Evolutionary conservation across 257 asterid species (phyloP).

Genomic region (Gardenia jasminoides): DNA sequence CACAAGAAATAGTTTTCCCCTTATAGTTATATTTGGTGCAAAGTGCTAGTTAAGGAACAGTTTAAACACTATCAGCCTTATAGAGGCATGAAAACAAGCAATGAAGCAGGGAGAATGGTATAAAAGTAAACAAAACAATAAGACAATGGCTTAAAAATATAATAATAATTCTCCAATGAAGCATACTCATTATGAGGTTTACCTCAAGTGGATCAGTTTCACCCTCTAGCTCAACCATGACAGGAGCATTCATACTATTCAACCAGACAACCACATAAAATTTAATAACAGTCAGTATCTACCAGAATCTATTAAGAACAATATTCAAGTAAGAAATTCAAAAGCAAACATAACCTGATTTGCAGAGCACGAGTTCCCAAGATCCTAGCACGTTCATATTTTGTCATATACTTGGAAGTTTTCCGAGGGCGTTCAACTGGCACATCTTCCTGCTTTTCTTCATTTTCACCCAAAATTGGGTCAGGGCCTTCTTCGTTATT

Average conservation of each 20-base stretch:
- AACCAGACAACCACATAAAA: slow-evolving; percentile 14
- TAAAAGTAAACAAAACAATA: too few relatives aligned
- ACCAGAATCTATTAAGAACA: neutral
- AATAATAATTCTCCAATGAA: neutral
- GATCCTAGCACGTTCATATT: slow-evolving; percentile 92
- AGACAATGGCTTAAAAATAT: too few relatives aligned
- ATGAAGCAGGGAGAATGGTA: too few relatives aligned
- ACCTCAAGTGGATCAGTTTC: slow-evolving; percentile 96
- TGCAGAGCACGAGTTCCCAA: slow-evolving; percentile 90
- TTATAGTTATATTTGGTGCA: too few relatives aligned
- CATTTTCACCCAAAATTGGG: slow-evolving; percentile 58
- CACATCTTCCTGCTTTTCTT: slow-evolving; percentile 59
- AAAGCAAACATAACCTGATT: slow-evolving; percentile 52
- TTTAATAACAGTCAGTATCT: slow-evolving; percentile 1
- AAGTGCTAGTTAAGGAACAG: too few relatives aligned
- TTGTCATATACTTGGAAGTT: slow-evolving; percentile 88
- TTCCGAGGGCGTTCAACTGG: slow-evolving; percentile 69
- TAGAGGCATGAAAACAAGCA: too few relatives aligned
- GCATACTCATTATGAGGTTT: slow-evolving; percentile 2
- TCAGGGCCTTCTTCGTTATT: slow-evolving; percentile 56
- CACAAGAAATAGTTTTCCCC: too few relatives aligned
- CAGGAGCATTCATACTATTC: slow-evolving; percentile 94
- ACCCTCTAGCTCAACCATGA: slow-evolving; percentile 96
- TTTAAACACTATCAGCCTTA: too few relatives aligned
- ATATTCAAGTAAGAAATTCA: neutral